Evolutionary conservation across 2,329 filamentous ascomycete species (phyloP).

Genomic region (Didymella pomorum): DNA sequence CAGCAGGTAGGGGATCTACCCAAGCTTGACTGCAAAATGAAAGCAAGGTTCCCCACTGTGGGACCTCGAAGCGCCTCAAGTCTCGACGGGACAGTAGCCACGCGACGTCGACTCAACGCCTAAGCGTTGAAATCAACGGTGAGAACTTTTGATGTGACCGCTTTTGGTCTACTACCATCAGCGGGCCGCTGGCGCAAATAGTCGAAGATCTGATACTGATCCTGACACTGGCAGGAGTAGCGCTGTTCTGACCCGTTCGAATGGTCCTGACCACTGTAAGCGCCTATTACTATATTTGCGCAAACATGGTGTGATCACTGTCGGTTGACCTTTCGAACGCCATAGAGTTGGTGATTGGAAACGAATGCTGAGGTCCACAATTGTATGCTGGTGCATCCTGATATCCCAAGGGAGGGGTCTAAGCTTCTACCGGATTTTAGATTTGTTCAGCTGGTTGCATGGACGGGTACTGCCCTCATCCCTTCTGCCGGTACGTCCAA

Average conservation of each 20-base stretch:
- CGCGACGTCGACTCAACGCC: not conserved
- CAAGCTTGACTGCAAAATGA: not conserved
- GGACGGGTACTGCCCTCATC: not conserved
- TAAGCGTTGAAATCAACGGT: not conserved
- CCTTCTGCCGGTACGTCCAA: not conserved
- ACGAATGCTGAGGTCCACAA: not conserved
- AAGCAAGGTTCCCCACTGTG: not conserved
- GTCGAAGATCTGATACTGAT: not conserved
- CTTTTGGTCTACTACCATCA: not conserved
- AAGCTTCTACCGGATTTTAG: not conserved
- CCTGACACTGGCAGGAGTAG: not conserved
- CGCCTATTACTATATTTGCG: not conserved
- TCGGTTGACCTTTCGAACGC: not conserved
- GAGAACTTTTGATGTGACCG: not conserved
- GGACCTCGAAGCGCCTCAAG: not conserved
- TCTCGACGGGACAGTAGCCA: not conserved
- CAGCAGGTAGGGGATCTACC: not conserved
- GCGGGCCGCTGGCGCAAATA: conserved; percentile 8
- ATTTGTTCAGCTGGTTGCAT: not conserved
- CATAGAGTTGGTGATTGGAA: too few species aligned
- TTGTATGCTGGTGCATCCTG: not conserved
- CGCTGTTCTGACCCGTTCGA: conserved; percentile 2
- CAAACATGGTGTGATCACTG: not conserved
- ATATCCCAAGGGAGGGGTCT: not conserved
- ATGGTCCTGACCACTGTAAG: not conserved